Evolutionary conservation across 306 rosid genomes (phyloP).

Genomic region (Prunus persica): Prunus_persica_NCBIv2 NC_034010.1:955501-956000

Average conservation of each 20-base stretch:
- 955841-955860: background rate
- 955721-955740: background rate
- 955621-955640: background rate
- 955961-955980: background rate
- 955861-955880: background rate
- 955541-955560: background rate
- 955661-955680: background rate
- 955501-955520: background rate
- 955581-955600: background rate
- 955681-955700: background rate
- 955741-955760: background rate
- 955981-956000: background rate
- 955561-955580: background rate
- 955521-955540: background rate
- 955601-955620: background rate
- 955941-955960: background rate
- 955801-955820: background rate
- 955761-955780: background rate
- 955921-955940: background rate
- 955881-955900: background rate
- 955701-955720: background rate
- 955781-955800: background rate
- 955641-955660: background rate
- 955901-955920: background rate
- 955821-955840: background rate